Evolutionary conservation across 192 early-diverging fungal species (phyloP), one percentile per base, ranked within the genome.

Genomic region (Gigaspora rosea): DNA sequence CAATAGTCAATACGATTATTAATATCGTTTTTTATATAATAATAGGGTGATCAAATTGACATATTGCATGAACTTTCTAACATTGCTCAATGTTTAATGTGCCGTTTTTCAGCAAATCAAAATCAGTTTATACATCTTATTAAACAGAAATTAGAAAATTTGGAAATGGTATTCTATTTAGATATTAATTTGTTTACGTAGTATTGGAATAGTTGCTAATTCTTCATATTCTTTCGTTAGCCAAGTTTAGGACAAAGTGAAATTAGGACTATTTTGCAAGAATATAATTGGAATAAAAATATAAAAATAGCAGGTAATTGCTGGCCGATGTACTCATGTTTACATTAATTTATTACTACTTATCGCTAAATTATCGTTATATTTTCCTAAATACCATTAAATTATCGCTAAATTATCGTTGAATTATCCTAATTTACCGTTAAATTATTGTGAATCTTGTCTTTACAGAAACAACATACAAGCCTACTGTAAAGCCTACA

Each of bases 71-170:
- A 59, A 6, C 71, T 73, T 58, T 73, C 71, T 27, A 36, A 9
- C n/a, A 18, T 73, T 51, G 33, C 35, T 12, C 71, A 73, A 73
- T 73, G 71, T 41, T 35, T 59, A n/a, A 54, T 73, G 71, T 0
- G 3, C 15, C 50, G 18, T 35, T 73, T 73, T 73, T 33, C 56
- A 8, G 11, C 15, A n/a, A 15, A 36, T 36, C 7, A 13, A 15
- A n/a, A 58, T 20, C 9, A 18, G 33, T 58, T 58, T 58, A 36
- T 9, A 9, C 35, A 9, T 58, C 16, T 73, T 58, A 32, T 73
- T 58, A 32, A 4, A 20, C 27, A 73, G n/a, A 73, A 56, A n/a
- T 41, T 73, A 36, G 16, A 54, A 58, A 33, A 12, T 6, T n/a
- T 59, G 12, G 7, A 35, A 15, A 15, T 58, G 71, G 71, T 73